Conservation (phyloP, 2,329 filamentous ascomycete genomes). For the Fusarium metavorans region DNA sequence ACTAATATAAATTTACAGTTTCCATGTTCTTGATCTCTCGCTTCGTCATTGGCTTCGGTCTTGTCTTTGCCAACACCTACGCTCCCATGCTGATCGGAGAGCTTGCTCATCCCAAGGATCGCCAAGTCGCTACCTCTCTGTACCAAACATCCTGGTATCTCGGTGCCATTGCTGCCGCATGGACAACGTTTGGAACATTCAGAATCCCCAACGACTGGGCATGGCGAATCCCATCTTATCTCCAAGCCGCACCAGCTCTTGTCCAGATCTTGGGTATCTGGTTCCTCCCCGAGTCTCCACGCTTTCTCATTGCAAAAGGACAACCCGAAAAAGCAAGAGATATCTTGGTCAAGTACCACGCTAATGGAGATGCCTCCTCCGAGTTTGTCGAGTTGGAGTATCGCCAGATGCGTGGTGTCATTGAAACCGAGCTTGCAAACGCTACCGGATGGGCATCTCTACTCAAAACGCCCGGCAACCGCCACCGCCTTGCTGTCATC, state of each 20-base stretch:
- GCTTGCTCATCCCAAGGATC: slow-evolving; percentile 64
- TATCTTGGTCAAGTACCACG: slow-evolving; percentile 27
- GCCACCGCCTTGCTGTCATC: slow-evolving; percentile 15
- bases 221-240: slow-evolving; percentile 48
- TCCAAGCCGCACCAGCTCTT: slow-evolving; percentile 34
- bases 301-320: slow-evolving; percentile 63
- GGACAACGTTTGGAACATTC: slow-evolving; percentile 56
- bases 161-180: slow-evolving; percentile 57
- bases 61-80: slow-evolving; percentile 63
- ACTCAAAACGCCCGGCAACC: slow-evolving; percentile 17
- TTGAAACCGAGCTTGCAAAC: slow-evolving; percentile 26
- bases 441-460: slow-evolving; percentile 23
- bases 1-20: slow-evolving; percentile 37
- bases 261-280: slow-evolving; percentile 50
- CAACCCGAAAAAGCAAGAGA: slow-evolving; percentile 53
- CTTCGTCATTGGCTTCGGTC: slow-evolving; percentile 65
- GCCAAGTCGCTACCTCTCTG: slow-evolving; percentile 63
- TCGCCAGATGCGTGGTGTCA: slow-evolving; percentile 28
- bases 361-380: neutral
- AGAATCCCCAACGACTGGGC: slow-evolving; percentile 46
- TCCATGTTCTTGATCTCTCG: slow-evolving; percentile 66
- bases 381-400: slow-evolving; percentile 29
- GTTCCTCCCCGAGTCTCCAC: slow-evolving; percentile 70
- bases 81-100: slow-evolving; percentile 66
- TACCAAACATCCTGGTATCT: slow-evolving; percentile 64